Conservation (phyloP, 2,329 filamentous ascomycete genomes). For the Pseudogymnoascus sp. region DNA sequence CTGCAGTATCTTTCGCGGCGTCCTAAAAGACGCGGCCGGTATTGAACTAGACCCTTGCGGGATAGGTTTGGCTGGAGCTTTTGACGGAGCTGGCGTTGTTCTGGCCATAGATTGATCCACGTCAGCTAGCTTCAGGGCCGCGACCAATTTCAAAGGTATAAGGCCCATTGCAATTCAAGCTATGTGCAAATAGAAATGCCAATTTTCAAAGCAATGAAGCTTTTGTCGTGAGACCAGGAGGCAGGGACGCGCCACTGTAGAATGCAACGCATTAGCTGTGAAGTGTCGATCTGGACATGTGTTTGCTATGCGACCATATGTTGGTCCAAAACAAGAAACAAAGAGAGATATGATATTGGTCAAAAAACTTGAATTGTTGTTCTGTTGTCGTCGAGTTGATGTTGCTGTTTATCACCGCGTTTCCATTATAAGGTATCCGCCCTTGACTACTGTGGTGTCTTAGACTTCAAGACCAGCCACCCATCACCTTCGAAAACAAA, state of each 20-base stretch:
- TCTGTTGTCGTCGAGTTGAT: not conserved
- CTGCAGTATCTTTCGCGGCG: not conserved
- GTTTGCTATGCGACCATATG: not conserved
- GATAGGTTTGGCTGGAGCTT: not conserved
- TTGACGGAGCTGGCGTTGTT: not conserved
- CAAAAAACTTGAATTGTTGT: not conserved
- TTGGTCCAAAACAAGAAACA: not conserved
- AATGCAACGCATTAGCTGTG: not conserved
- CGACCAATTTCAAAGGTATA: not conserved
- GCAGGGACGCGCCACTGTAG: not conserved
- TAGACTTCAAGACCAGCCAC: constrained; percentile 3
- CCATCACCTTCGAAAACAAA: constrained; percentile 12
- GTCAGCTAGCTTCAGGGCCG: not conserved
- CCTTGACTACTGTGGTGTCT: not conserved
- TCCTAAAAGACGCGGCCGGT: not conserved
- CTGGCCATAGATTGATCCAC: not conserved
- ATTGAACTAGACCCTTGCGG: not conserved
- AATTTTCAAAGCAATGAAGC: not conserved
- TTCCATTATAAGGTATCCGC: not conserved
- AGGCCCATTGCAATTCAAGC: not conserved
- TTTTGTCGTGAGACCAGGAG: not conserved
- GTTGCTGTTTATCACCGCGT: constrained; percentile 6
- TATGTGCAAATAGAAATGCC: not conserved
- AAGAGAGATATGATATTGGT: not conserved
- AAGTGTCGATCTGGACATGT: not conserved